Base-by-base conservation (phyloP, 148 eudicot genomes). In the Suaeda aralocaspica region DNA sequence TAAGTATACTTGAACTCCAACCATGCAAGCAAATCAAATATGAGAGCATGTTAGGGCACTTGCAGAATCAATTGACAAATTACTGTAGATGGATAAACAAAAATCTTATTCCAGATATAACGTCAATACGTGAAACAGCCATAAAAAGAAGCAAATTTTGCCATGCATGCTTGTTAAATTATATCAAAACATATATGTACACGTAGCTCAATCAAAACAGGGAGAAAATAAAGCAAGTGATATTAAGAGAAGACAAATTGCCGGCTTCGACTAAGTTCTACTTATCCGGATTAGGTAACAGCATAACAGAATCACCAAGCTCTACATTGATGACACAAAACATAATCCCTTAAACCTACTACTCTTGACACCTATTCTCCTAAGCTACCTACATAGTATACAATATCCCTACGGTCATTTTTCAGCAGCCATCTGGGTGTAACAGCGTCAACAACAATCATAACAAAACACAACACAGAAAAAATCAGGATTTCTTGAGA, bases 11-110 rank as follows among this genome's bases (percentile, higher is more conserved):
- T 66, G 31, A 42, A 33, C 56, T 5, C 56, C n/a, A 66, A 57
- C 21, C 57, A 55, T 13, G 52, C 50, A 53, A 57, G 19, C 69
- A 53, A 12, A 52, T n/a, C 53, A 69, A 28, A 22, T 29, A 44
- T 15, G 53, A 41, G 26, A 9, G 29, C 34, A 39, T 31, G 30
- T 31, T 52, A 66, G 18, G 33, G 52, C 14, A 22, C 1, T 21
- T 18, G 12, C 31, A 10, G 16, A 16, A 0, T 25, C 2, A 34
- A 25, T 6, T 2, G 64, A 56, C 69, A 64, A 55, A 65, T 28
- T 45, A 29, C 53, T 45, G 24, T 65, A 51, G 28, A 50, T 11
- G 14, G 42, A 1, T 65, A 39, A 29, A 24, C 45, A n/a, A 22
- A 56, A 66, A n/a, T 15, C 30, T 2, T 6, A 8, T 15, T 9